Base-by-base conservation (phyloP, 1,284 basidiomycete species). In the Irpex lacteus region DNA sequence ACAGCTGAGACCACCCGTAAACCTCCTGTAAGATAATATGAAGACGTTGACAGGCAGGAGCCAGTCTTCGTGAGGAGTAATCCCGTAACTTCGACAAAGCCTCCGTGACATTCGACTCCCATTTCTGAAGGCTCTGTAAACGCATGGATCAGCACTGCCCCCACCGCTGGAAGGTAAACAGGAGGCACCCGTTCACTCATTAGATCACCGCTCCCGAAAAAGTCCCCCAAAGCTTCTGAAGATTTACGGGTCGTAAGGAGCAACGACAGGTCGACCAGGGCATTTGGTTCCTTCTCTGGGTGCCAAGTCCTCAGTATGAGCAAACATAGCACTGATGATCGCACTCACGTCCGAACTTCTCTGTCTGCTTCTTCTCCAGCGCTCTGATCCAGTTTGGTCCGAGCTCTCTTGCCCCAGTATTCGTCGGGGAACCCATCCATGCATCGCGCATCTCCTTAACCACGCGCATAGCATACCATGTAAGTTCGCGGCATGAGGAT, bases 1-100 rank as follows among this genome's bases (percentile, higher is more conserved):
- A 93, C 92, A 92, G 74, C 68, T 80, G 77, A 37, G 90, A 83
- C 90, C 91, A 93, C 55, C 90, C 91, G 67, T 82, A 81, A 61
- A 91, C 79, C 76, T 94, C 91, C 70, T 91, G 86, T 66, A 94
- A 71, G 37, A 93, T 79, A 44, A 94, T 76, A 70, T 91, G 84
- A 47, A 93, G 73, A 40, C 91, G 85, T 72, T 94, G 91, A 64
- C 87, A 85, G 40, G 91, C 90, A 54, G 90, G 90, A 8, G 85
- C 82, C 44, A 92, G 76, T 60, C 85, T 83, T 68, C 87, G 85
- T 71, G 90, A 89, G 26, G 88, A 81, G 71, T 82, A 86, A 74
- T 94, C 89, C 62, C 91, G 88, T 67, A 93, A 75, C 72, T 87
- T 90, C 40, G 82, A 78, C 61, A 94, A 74, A 19, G 90, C 85